Evolutionary conservation across 2,329 filamentous ascomycete species (phyloP).

Genomic region (Emergomyces pasteurianus): DNA sequence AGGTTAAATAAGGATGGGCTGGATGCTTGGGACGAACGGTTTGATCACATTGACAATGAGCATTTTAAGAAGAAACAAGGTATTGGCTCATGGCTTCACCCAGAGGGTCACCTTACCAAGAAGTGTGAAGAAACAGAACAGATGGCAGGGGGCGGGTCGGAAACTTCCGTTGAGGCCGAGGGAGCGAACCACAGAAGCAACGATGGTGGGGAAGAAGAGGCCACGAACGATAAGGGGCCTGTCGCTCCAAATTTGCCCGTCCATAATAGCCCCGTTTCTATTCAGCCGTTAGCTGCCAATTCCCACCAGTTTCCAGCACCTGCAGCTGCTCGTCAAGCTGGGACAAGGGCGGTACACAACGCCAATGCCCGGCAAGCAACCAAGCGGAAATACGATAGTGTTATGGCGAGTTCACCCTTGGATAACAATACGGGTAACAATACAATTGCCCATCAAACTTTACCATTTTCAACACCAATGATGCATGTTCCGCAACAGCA

Average conservation of each 20-base stretch:
- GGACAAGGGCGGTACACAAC: background rate
- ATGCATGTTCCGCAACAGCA: background rate
- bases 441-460: background rate
- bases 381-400: background rate
- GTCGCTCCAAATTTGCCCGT: background rate
- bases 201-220: background rate
- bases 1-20: conserved; percentile 38
- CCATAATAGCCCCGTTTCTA: background rate
- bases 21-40: conserved; percentile 49
- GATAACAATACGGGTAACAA: background rate
- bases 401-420: background rate
- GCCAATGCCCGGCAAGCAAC: background rate
- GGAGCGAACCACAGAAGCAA: background rate
- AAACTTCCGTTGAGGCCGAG: background rate
- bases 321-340: background rate
- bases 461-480: background rate
- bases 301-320: background rate
- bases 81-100: conserved; percentile 24
- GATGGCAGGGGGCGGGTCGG: background rate
- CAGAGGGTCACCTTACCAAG: conserved; percentile 8
- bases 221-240: background rate
- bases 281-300: background rate
- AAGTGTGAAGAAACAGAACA: background rate
- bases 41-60: conserved; percentile 60
- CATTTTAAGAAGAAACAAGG: conserved; percentile 31